Conservation (phyloP, 306 rosid species). For the Ormosia emarginata region DNA sequence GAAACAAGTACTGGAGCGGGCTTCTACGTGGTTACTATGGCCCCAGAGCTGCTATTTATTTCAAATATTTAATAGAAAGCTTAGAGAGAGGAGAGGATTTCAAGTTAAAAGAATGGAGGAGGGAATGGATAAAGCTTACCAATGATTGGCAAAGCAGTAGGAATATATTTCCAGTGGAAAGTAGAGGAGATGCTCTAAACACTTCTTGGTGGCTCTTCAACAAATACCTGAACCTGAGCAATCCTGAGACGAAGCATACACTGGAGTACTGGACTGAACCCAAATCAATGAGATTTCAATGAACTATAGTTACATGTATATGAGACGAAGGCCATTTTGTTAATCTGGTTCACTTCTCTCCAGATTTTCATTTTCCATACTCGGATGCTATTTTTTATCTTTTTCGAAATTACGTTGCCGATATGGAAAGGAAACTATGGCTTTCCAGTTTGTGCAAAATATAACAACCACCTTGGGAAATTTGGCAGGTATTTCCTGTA, state of each 20-base stretch:
- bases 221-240: constrained; percentile 52
- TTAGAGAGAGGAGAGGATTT: constrained; percentile 47
- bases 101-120: constrained; percentile 68
- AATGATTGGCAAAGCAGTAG: constrained; percentile 77
- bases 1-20: constrained; percentile 94
- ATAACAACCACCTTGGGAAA: neutral
- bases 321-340: constrained; percentile 5
- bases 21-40: constrained; percentile 75
- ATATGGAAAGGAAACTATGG: neutral
- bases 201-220: constrained; percentile 55
- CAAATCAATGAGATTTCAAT: constrained; percentile 1
- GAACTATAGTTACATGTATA: neutral
- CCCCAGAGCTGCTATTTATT: constrained; percentile 84
- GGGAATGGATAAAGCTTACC: constrained; percentile 85
- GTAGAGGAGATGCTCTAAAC: constrained; percentile 59
- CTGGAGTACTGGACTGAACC: neutral
- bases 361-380: neutral
- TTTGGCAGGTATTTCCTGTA: neutral
- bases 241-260: constrained; percentile 16
- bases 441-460: constrained; percentile 10
- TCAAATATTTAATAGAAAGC: constrained; percentile 65
- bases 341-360: neutral
- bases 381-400: neutral
- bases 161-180: constrained; percentile 44
- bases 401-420: neutral